These are phyloP conservation scores for Calendula officinalis DNA, from an alignment of 129 eudicot species.

Conservation along the genomic window DNA sequence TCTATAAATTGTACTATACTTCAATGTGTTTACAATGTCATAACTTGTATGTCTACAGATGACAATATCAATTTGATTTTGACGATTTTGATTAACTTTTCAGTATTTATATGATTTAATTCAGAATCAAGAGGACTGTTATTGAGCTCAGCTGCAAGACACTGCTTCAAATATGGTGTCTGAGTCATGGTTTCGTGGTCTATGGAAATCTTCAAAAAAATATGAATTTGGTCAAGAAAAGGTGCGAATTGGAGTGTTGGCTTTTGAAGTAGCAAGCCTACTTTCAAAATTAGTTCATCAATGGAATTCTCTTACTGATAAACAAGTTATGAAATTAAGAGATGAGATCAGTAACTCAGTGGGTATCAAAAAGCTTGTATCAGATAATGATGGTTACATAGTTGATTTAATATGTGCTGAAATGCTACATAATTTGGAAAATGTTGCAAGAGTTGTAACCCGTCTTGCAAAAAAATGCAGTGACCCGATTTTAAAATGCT, in stretches of 20 bases:
- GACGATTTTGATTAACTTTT: neutral
- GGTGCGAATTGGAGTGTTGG: constrained; percentile 51
- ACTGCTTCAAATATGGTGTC: constrained; percentile 47
- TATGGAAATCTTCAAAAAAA: constrained; percentile 58
- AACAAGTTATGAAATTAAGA: constrained; percentile 51
- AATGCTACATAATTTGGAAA: constrained; percentile 52
- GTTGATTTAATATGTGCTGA: constrained; percentile 61
- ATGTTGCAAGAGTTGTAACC: constrained; percentile 54
- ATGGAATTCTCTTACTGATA: constrained; percentile 69
- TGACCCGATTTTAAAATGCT: constrained; percentile 57
- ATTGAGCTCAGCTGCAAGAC: constrained; percentile 24
- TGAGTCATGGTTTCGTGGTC: constrained; percentile 72
- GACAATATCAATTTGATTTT: neutral
- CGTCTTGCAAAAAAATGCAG: constrained; percentile 67
- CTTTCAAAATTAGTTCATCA: constrained; percentile 66
- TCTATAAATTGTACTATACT: constrained; percentile 1
- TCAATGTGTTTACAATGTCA: neutral
- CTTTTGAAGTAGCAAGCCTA: constrained; percentile 80
- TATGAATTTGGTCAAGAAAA: constrained; percentile 43
- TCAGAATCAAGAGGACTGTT: constrained; percentile 21
- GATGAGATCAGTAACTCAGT: constrained; percentile 61
- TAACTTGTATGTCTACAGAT: neutral
- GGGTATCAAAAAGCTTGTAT: constrained; percentile 65
- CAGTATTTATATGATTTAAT: constrained; percentile 12
- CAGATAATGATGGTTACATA: constrained; percentile 61